phyloP scores from a whole-genome alignment of 2,329 filamentous ascomycete species.

The Escovopsis sp. region DNA sequence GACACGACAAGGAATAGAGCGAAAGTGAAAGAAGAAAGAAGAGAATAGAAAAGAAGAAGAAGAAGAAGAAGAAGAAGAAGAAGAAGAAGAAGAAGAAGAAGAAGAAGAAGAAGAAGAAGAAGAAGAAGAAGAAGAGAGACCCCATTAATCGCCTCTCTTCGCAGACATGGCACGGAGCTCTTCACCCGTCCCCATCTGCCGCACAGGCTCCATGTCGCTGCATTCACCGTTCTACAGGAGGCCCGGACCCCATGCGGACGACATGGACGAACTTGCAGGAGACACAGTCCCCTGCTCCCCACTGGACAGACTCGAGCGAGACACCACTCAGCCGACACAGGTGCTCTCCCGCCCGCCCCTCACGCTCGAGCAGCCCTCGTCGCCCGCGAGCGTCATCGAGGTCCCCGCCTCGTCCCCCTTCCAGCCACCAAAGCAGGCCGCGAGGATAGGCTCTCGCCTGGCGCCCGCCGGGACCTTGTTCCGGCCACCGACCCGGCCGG shows the following conservation, averaged over 20 bases:
- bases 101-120: too few species aligned
- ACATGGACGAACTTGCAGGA: constrained; percentile 30
- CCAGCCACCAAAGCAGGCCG: constrained; percentile 22
- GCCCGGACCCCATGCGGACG: constrained; percentile 16
- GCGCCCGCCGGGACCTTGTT: constrained; percentile 65
- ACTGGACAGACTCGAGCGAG: constrained; percentile 8
- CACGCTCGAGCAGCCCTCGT: constrained; percentile 21
- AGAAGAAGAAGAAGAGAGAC: too few species aligned
- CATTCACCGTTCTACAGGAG: constrained; percentile 11
- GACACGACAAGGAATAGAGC: too few species aligned
- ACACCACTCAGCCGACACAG: constrained; percentile 32
- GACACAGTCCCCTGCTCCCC: constrained; percentile 33
- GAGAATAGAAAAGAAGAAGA: too few species aligned
- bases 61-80: too few species aligned
- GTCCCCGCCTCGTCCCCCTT: constrained; percentile 82
- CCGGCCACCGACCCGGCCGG: constrained; percentile 29
- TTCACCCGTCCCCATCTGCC: constrained; percentile 19
- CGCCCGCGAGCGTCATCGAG: constrained; percentile 44
- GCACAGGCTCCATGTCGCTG: constrained; percentile 8
- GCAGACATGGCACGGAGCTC: constrained; percentile 14
- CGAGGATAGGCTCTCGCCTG: constrained; percentile 41
- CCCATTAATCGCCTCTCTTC: constrained; percentile 2
- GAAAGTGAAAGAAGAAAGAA: too few species aligned
- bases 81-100: too few species aligned
- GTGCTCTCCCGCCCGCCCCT: constrained; percentile 27